Base-by-base conservation (phyloP, 1,284 basidiomycete genomes). In the Afroboletus lepidellus region DNA sequence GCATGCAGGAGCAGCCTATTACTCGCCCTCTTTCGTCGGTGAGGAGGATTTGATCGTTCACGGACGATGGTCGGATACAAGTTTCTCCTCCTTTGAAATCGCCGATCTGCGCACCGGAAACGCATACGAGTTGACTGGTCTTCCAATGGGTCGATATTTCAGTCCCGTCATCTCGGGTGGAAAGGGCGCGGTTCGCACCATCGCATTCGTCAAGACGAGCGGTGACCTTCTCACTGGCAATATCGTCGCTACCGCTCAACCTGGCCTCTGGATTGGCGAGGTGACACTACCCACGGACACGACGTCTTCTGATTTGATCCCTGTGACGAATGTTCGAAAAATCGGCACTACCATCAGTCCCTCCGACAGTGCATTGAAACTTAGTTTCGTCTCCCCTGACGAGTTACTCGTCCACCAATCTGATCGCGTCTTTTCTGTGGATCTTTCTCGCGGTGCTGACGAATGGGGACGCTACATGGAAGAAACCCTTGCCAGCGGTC, bases 141-240 rank as follows among this genome's bases (percentile, higher is more conserved):
- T 87, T 24, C 83, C 85, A 0, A 61, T 80, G 32, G 86, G 86
- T 0, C 75, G 87, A 42, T 88, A 87, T 63, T 78, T 80, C 60
- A 76, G 77, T 5, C 81, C 85, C 0, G 63, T 79, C 0, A 60
- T 87, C 16, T 85, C 77, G 52, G 70, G 71, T 50, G 63, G 56
- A 27, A 37, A 64, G 4, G 77, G 76, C 1, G 48, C 53, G 0
- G 59, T 61, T n/a, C 72, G 84, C 41, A 74, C 66, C 34, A 75
- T 87, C 41, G 86, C 84, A 3, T 86, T 88, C 58, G 61, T 87
- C 50, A 85, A 85, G 67, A 78, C 76, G 8, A 74, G 70, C 0
- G 84, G 84, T 0, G 81, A 80, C 58, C 63, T 72, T 38, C 69
- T 87, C 30, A 84, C 83, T 0, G 87, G 87, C 1, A 61, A 83